Base-by-base conservation (phyloP, 345 rosid genomes). In the Trapa bicornis region DNA sequence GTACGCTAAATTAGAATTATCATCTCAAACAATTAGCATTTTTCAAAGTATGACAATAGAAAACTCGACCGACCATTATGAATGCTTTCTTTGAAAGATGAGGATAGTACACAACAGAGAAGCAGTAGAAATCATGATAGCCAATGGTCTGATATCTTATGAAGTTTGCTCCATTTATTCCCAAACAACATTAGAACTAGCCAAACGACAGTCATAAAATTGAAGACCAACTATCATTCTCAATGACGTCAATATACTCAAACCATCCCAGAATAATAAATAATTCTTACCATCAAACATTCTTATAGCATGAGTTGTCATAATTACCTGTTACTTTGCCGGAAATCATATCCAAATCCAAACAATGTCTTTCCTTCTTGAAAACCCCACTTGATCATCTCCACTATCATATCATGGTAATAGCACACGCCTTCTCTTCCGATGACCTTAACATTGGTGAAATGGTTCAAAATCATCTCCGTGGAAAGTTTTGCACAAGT, bases 301-400 rank as follows among this genome's bases (percentile, higher is more conserved):
- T 39, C 1, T 22, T 64, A 37, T 15, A 22, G 45, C 45, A 62
- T n/a, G 32, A 39, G 67, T 64, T 64, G 48, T 8, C n/a, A 10
- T 12, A 7, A 14, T 0, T 77, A 93, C 99, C 99, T 88, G 69
- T 90, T 93, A 80, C 99, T 93, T 79, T 93, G 99, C 2, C 99
- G 88, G 60, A 90, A 93, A 82, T 93, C 98, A 81, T 88, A 93
- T 16, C 98, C 98, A 72, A 93, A 93, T 11, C 98, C 99, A 45
- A 93, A 93, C 65, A 93, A 87, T 0, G 96, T 90, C 76, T 86
- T 90, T 29, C 97, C 97, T 79, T 93, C 97, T 79, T 90, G 82
- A 57, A 93, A 93, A 32, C 99, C 99, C 99, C 97, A 93, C 45
- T 82, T 82, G 69, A 81, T 74, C 99, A 93, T 88, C 80, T 93